These are phyloP conservation scores for Rhizophora mangle DNA, from an alignment of 345 rosid genomes.

Conservation along the genomic window DNA sequence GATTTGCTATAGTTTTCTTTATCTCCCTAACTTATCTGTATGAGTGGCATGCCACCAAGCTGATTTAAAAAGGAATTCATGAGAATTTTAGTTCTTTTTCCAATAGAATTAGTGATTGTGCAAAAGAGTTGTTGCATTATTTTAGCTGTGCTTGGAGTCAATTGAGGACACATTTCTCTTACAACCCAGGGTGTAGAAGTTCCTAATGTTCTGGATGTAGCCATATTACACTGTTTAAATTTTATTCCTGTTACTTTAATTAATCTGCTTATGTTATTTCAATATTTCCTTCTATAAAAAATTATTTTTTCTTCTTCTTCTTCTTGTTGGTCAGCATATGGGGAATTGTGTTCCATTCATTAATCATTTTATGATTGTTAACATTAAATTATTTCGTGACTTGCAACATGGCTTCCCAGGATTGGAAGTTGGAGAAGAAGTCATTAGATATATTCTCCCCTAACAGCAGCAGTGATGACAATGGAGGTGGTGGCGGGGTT, in stretches of 20 bases:
- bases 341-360: too few relatives aligned
- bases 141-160: too few relatives aligned
- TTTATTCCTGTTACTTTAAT: too few relatives aligned
- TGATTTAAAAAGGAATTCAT: background rate
- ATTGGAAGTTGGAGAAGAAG: conserved; percentile 91
- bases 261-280: too few relatives aligned
- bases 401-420: conserved; percentile 37
- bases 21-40: background rate
- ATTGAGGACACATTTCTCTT: too few relatives aligned
- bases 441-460: conserved; percentile 74
- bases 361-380: background rate
- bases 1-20: background rate
- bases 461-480: conserved; percentile 36
- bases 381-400: background rate
- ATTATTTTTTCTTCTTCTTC: background rate
- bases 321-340: background rate
- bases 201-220: too few relatives aligned
- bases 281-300: background rate
- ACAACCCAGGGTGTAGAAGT: too few relatives aligned
- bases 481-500: conserved; percentile 31
- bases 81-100: background rate
- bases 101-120: background rate
- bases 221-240: too few relatives aligned
- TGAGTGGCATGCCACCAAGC: background rate
- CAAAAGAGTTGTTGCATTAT: background rate